These are phyloP conservation scores for Cercophora sp. DNA, from an alignment of 495 filamentous ascomycete genomes.

Conservation along the genomic window DNA sequence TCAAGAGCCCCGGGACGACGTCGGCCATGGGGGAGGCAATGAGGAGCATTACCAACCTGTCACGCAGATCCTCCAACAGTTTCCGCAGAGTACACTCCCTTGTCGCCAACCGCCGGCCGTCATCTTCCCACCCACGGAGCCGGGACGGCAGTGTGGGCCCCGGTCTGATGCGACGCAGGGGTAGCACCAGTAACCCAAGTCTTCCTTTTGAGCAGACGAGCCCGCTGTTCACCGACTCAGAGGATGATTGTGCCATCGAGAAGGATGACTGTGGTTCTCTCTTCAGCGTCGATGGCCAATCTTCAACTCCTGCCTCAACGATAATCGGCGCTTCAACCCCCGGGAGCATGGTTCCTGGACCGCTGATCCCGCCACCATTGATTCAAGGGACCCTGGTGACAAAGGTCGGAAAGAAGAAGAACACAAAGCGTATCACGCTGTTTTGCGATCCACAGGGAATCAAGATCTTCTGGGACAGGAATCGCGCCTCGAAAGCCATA, in stretches of 20 bases:
- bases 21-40: conserved; percentile 38
- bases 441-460: conserved; percentile 74
- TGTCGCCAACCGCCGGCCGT: conserved; percentile 51
- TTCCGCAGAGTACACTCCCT: conserved; percentile 30
- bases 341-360: conserved; percentile 46
- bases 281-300: conserved; percentile 29
- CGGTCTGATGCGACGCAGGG: conserved; percentile 77
- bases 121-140: conserved; percentile 66
- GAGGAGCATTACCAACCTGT: conserved; percentile 31
- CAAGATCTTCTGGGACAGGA: conserved; percentile 83
- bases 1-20: conserved; percentile 25
- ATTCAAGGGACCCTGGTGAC: conserved; percentile 70
- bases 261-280: conserved; percentile 24
- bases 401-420: conserved; percentile 79
- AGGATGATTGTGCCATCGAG: conserved; percentile 52
- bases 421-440: conserved; percentile 67
- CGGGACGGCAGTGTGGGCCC: conserved; percentile 86
- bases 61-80: conserved; percentile 45
- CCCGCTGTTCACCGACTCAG: conserved; percentile 59
- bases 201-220: conserved; percentile 46
- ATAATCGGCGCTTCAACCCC: conserved; percentile 34
- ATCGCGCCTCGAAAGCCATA: conserved; percentile 72
- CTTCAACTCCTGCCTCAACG: conserved; percentile 35
- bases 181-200: conserved; percentile 72
- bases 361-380: conserved; percentile 65